Evolutionary conservation across 2,329 filamentous ascomycete genomes (phyloP).

Genomic region (Akanthomyces lecanii): DNA sequence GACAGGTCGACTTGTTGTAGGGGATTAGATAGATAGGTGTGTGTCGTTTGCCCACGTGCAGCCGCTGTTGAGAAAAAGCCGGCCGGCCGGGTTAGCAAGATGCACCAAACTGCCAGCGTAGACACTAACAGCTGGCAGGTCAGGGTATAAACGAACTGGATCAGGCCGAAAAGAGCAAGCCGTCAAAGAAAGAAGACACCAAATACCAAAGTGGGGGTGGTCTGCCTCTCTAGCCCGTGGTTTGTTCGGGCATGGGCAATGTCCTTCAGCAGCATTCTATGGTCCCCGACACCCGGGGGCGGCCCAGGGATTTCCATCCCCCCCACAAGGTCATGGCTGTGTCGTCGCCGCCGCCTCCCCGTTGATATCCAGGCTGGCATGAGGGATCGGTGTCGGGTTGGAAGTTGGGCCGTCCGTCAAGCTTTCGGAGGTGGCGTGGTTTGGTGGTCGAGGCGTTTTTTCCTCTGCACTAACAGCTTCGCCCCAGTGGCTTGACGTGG

Average conservation of each 20-base stretch:
- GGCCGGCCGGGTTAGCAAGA: not conserved
- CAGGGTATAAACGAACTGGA: not conserved
- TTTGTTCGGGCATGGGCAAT: not conserved
- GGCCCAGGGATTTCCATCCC: not conserved
- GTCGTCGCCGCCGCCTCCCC: not conserved
- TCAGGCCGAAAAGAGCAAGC: not conserved
- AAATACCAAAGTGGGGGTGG: not conserved
- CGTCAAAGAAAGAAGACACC: not conserved
- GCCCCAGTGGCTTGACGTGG: too few relatives aligned
- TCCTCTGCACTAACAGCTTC: not conserved
- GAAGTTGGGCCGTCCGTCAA: constrained; percentile 7
- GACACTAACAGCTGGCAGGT: not conserved
- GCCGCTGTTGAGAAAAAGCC: not conserved
- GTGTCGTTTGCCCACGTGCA: not conserved
- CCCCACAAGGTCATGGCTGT: not conserved
- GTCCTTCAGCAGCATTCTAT: not conserved
- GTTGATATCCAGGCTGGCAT: not conserved
- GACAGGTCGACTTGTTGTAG: not conserved
- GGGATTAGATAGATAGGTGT: not conserved
- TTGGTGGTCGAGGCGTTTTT: not conserved
- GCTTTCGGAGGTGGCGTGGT: not conserved
- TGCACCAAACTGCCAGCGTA: not conserved
- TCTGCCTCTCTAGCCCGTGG: not conserved
- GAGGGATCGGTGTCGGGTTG: constrained; percentile 5
- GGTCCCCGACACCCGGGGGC: not conserved